phyloP scores from a whole-genome alignment of 805 yeast genomes.

The Jamesozyma lodderae region DNA sequence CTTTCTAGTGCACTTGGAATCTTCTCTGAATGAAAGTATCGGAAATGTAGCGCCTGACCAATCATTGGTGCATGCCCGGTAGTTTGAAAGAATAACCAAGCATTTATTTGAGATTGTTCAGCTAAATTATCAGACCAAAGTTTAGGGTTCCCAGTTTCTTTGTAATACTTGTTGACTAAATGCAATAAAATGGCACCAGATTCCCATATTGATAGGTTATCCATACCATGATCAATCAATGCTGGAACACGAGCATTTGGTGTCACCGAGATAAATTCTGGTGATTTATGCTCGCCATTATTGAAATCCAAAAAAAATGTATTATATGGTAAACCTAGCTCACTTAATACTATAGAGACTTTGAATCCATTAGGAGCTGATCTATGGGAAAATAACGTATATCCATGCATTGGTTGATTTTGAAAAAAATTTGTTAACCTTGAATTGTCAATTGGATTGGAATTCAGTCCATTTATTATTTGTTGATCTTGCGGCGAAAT shows the following conservation, averaged over 20 bases:
- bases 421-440: constrained; percentile 64
- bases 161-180: constrained; percentile 57
- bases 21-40: constrained; percentile 78
- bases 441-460: constrained; percentile 38
- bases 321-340: constrained; percentile 66
- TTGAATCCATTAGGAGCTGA: constrained; percentile 95
- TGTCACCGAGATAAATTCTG: constrained; percentile 86
- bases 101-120: constrained; percentile 75
- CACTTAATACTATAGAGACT: constrained; percentile 83
- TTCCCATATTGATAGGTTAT: constrained; percentile 84
- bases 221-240: constrained; percentile 76
- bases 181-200: constrained; percentile 86
- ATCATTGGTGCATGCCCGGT: constrained; percentile 99
- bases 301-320: constrained; percentile 82
- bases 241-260: constrained; percentile 97
- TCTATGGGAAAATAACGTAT: constrained; percentile 72
- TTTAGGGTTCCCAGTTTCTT: constrained; percentile 58
- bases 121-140: constrained; percentile 65
- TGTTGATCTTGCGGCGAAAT: constrained; percentile 8
- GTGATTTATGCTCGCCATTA: constrained; percentile 84
- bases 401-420: constrained; percentile 73
- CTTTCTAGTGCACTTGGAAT: constrained; percentile 86
- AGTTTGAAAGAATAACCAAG: constrained; percentile 92
- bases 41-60: constrained; percentile 91
- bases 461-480: constrained; percentile 31